Evolutionary conservation across 352 stramenopile species (phyloP), one percentile per base, ranked within the genome.

Genomic region (Phytopythium ostracodes): DNA sequence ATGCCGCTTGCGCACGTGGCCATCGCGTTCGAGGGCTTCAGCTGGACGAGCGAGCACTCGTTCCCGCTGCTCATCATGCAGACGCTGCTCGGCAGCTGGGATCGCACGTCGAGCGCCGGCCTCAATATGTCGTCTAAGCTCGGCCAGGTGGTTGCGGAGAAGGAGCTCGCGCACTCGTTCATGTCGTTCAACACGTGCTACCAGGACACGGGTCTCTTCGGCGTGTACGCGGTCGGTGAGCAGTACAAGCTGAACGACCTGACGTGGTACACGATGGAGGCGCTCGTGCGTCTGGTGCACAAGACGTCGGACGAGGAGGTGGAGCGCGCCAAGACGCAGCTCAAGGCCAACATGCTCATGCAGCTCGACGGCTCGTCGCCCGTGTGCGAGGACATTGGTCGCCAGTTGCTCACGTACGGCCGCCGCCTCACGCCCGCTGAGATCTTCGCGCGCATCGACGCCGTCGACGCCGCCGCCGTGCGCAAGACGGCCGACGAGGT

Each of bases 141-240:
- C n/a, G 98, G 96, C 62, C 91, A 99, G 78, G 92, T 97, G 65
- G 84, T 99, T 10, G 97, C 97, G 15, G 82, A 97, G 69, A 90
- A 98, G 72, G 96, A 99, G 74, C 81, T 98, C 36, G 97, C 96
- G 44, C 96, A 99, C 84, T 98, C 89, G 54, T 97, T 98, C 79
- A 98, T 96, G 74, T 98, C 96, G 31, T 99, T 99, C 86, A 99
- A 99, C 88, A 99, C 97, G 63, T 99, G 95, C 84, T 99, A 99
- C 89, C 98, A 99, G 82, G 98, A 99, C 78, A 99, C 97, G 42
- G 98, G 97, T 63, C 88, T 99, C 36, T 99, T 99, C 72, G 98
- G 98, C 64, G 84, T 99, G 42, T 99, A 99, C 84, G 89, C 95
- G 56, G 93, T 99, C 61, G 95, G 75, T 27, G 87, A 96, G 75